Evolutionary conservation across 2,329 filamentous ascomycete species (phyloP), one percentile per base, ranked within the genome.

Genomic region (Ophiostoma ips): DNA sequence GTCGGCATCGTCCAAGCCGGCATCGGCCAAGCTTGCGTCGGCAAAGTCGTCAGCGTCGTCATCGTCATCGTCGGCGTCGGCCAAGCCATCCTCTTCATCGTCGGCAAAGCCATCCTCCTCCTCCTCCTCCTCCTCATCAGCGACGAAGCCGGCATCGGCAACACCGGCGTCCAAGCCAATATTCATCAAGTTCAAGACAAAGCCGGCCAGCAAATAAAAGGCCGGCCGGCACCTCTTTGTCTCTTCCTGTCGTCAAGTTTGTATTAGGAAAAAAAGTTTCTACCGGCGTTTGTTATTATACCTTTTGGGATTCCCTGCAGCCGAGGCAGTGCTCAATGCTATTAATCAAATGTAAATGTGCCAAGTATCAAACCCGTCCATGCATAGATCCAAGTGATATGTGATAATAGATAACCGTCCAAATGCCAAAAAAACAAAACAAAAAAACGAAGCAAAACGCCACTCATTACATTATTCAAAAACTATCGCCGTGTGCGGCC

Each of bases 141-240:
- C n/a, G n/a, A n/a, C 43, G 2, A 44, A 30, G 30, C 18, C 43
- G 12, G 18, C 48, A 16, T 30, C 52, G 1, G 18, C 48, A 3
- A 19, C 47, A 12, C 46, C 54, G 6, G 33, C 36, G 10, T 46
- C 47, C 19, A 56, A 54, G 24, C 49, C 50, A 1, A 55, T 57
- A 10, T 38, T 57, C 10, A 56, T 55, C 31, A 57, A 55, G 46
- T 55, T 58, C 36, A 58, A 58, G 54, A 48, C 50, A 15, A 57
- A 57, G 48, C 28, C 53, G n/a, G 48, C 50, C 3, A 47, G 2
- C 43, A 30, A 43, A 24, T n/a, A 18, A n/a, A n/a, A n/a, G n/a
- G n/a, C n/a, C n/a, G n/a, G 15, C 9, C 2, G 18, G 19, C 3
- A 12, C 11, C 31, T 34, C 3, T 15, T 31, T 31, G 30, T 31